These are phyloP conservation scores for Trametes maxima DNA, from an alignment of 768 basidiomycete genomes.

Conservation along the genomic window DNA sequence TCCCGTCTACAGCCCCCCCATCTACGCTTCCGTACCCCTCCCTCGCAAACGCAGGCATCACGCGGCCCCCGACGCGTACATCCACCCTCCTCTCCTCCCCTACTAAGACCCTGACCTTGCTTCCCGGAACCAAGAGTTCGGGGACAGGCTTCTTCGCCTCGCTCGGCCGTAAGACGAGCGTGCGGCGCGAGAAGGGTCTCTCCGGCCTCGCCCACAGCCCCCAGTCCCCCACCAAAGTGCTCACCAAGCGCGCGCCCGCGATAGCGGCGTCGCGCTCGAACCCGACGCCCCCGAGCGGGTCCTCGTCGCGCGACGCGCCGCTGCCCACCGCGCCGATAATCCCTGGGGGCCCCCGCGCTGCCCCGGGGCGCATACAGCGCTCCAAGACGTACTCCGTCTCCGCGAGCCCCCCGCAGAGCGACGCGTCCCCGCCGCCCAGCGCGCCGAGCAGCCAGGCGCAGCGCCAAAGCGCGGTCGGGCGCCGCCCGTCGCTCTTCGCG, in stretches of 20 bases:
- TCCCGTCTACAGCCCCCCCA: slow-evolving; percentile 57
- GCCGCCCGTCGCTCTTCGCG: slow-evolving; percentile 37
- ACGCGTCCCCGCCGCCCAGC: slow-evolving; percentile 26
- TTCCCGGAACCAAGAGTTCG: slow-evolving; percentile 42
- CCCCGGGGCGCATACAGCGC: slow-evolving; percentile 58
- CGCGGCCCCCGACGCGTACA: slow-evolving; percentile 31
- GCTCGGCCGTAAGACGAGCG: slow-evolving; percentile 70
- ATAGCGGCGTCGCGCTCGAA: slow-evolving; percentile 30
- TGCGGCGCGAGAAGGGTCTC: slow-evolving; percentile 39
- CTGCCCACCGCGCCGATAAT: slow-evolving; percentile 50
- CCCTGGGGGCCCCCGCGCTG: slow-evolving; percentile 76
- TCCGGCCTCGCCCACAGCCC: slow-evolving; percentile 22
- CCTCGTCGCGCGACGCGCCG: slow-evolving; percentile 29
- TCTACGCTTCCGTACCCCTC: slow-evolving; percentile 72
- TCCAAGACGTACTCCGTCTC: slow-evolving; percentile 65
- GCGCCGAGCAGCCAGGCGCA: slow-evolving; percentile 33
- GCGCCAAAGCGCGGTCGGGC: slow-evolving; percentile 35
- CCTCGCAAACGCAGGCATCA: slow-evolving; percentile 48
- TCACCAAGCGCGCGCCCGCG: slow-evolving; percentile 41
- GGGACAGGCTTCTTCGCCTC: slow-evolving; percentile 70
- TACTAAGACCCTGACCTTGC: slow-evolving; percentile 26
- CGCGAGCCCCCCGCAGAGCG: slow-evolving; percentile 7
- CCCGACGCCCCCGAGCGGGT: slow-evolving; percentile 36
- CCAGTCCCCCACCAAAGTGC: slow-evolving; percentile 37
- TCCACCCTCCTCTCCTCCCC: slow-evolving; percentile 40